Conservation (phyloP, 2,329 filamentous ascomycete species). For the Cytospora paraplurivora region DNA sequence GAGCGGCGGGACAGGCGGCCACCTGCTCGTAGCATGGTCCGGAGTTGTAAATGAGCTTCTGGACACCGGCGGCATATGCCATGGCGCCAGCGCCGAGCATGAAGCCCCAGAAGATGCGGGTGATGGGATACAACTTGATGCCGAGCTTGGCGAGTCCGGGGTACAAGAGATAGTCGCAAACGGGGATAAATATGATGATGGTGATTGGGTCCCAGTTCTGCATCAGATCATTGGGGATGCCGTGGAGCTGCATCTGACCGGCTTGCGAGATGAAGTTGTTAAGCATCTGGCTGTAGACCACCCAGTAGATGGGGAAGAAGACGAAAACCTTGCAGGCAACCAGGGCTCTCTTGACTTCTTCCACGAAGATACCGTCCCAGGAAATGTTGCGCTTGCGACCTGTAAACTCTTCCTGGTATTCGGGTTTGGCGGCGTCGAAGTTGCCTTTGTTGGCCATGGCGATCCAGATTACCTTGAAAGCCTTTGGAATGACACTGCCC, state of each 20-base stretch:
- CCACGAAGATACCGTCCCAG: constrained; percentile 72
- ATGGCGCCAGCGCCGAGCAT: constrained; percentile 31
- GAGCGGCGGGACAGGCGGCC: constrained; percentile 23
- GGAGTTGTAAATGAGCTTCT: constrained; percentile 28
- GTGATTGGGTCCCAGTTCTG: constrained; percentile 69
- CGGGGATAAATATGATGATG: constrained; percentile 66
- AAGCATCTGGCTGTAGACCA: constrained; percentile 61
- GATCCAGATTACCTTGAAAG: constrained; percentile 68
- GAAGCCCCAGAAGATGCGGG: constrained; percentile 67
- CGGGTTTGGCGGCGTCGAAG: constrained; percentile 69
- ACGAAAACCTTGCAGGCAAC: constrained; percentile 73
- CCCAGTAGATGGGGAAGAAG: constrained; percentile 67
- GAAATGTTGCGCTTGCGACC: constrained; percentile 54
- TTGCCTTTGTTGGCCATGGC: constrained; percentile 70
- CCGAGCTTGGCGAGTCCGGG: constrained; percentile 58
- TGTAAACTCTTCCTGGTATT: constrained; percentile 68
- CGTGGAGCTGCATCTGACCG: constrained; percentile 58
- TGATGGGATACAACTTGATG: constrained; percentile 66
- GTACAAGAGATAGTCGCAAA: constrained; percentile 63
- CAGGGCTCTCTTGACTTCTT: constrained; percentile 67
- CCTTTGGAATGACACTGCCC: constrained; percentile 66
- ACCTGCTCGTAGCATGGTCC: constrained; percentile 25
- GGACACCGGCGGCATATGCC: constrained; percentile 26
- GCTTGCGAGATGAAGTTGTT: constrained; percentile 68
- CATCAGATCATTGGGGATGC: constrained; percentile 71